Evolutionary conservation across 1,284 basidiomycete species (phyloP).

Genomic region (Fomitopsis pinicola): DNA sequence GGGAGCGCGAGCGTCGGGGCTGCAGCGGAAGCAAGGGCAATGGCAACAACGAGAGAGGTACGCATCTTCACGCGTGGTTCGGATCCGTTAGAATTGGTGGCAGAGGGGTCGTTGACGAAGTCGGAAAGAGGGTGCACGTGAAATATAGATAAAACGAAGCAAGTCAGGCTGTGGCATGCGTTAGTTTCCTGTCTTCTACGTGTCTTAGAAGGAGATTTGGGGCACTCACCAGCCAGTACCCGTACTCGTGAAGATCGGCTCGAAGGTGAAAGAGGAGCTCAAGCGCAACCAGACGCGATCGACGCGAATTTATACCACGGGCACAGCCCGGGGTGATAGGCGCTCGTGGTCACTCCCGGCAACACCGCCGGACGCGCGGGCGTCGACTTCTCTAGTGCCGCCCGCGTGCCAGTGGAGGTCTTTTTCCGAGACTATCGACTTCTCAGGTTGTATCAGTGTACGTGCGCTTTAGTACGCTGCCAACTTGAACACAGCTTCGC

Average conservation of each 20-base stretch:
- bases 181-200: neutral
- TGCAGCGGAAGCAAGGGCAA: neutral
- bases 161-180: neutral
- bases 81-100: neutral
- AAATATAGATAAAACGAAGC: constrained; percentile 3
- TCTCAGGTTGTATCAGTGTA: no score
- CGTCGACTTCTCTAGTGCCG: no score
- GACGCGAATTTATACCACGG: neutral
- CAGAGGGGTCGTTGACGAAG: neutral
- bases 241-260: constrained; percentile 1
- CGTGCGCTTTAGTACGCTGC: no score
- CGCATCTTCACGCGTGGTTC: neutral
- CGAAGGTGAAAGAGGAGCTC: constrained; percentile 4
- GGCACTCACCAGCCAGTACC: constrained; percentile 6
- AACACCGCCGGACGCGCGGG: neutral
- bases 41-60: neutral
- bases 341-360: neutral
- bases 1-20: neutral
- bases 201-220: no score
- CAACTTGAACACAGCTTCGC: no score
- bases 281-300: neutral
- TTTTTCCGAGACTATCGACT: no score
- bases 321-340: neutral
- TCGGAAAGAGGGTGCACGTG: neutral
- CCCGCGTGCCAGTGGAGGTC: no score